Evolutionary conservation across 2,329 filamentous ascomycete genomes (phyloP), one percentile per base, ranked within the genome.

Genomic region (Colletotrichum lupini): DNA sequence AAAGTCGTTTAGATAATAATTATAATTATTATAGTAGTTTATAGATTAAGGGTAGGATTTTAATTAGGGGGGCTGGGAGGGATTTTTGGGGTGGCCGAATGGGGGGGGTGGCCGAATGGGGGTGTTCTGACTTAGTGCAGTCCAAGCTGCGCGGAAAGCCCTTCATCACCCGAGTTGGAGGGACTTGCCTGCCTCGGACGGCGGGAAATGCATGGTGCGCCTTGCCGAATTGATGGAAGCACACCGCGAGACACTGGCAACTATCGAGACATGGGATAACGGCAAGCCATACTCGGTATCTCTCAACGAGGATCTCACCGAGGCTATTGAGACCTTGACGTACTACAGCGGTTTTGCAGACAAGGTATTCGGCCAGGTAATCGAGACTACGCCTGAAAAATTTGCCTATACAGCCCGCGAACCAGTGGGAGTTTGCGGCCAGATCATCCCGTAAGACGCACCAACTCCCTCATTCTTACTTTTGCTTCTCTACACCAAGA

Each of bases 311-410:
- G 92, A 95, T 80, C 82, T 95, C 9, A 78, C 81, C 26, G 84
- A 87, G 69, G 80, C 85, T 32, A 76, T 82, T 35, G 80, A 82
- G 30, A 82, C 92, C 14, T 84, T 92, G 67, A 91, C 91, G 77
- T 96, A 96, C 83, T 96, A 95, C 78, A 93, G 91, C 56, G 94
- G 94, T 68, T 95, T 89, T 81, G 92, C 93, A 58, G 94, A 96
- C 84, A 96, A 96, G 85, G 91, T 93, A 74, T 91, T 92, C 74
- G 93, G 94, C 37, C 90, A 94, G 79, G 92, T 92, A n/a, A 94
- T 95, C 76, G 91, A 93, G 76, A 92, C 92, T 11, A 90, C 89
- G 2, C 88, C 89, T 1, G 83, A 85, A 58, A 95, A 95, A 82
- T 88, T 95, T 75, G 93, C 92, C 2, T 96, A 95, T 80, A 95